These are phyloP conservation scores for Raffaelea arxii DNA, from an alignment of 2,329 filamentous ascomycete species.

Conservation along the genomic window DNA sequence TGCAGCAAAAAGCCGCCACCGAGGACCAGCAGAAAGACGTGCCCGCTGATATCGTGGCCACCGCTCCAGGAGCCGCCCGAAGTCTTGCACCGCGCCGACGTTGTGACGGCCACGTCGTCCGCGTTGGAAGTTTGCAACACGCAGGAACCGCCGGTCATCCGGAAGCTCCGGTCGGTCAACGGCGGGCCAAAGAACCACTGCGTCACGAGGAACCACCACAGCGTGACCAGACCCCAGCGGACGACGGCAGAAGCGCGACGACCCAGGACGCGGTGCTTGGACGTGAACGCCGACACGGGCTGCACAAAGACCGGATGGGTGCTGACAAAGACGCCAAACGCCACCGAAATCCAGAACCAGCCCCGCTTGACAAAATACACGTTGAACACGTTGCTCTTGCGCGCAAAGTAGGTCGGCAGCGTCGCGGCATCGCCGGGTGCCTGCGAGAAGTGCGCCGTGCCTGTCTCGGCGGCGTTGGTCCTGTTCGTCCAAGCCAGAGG, in stretches of 20 bases:
- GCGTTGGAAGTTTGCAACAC: constrained; percentile 26
- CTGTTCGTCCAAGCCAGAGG: constrained; percentile 55
- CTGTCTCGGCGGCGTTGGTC: constrained; percentile 43
- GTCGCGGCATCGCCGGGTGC: constrained; percentile 23
- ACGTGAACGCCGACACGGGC: constrained; percentile 8
- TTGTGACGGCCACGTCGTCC: constrained; percentile 22
- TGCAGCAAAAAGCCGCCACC: constrained; percentile 73
- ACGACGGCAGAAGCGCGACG: constrained; percentile 40
- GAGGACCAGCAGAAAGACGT: constrained; percentile 85
- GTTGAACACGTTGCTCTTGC: constrained; percentile 90
- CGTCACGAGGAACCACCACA: constrained; percentile 76
- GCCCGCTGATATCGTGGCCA: constrained; percentile 93
- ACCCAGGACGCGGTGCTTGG: constrained; percentile 12
- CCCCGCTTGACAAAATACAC: constrained; percentile 88
- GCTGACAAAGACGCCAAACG: constrained; percentile 60
- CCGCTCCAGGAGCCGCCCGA: constrained; percentile 78
- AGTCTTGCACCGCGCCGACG: constrained; percentile 70
- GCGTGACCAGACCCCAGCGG: constrained; percentile 64
- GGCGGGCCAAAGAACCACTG: constrained; percentile 95
- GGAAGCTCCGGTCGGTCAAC: constrained; percentile 81
- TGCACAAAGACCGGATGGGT: constrained; percentile 49
- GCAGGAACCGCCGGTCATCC: constrained; percentile 80
- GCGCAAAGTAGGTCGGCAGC: constrained; percentile 81
- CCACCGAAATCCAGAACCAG: constrained; percentile 80
- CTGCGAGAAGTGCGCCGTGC: constrained; percentile 23